Base-by-base conservation (phyloP, 129 eudicot species). In the Arctium minus region DNA sequence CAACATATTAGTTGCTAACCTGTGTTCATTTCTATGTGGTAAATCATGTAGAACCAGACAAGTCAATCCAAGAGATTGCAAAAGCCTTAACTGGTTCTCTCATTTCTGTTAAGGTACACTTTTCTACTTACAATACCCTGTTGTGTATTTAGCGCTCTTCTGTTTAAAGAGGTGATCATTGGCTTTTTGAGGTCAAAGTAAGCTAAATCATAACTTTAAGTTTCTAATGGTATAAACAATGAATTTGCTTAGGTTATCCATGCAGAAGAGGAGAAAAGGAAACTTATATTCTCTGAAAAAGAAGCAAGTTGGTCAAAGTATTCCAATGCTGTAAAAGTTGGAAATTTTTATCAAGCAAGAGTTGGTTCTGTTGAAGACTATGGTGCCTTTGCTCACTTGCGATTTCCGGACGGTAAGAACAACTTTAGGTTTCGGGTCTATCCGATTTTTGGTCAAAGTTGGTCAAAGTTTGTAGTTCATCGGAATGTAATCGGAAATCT, bases 351-450 rank as follows among this genome's bases (percentile, higher is more conserved):
- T 74, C 86, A 96, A 44, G 97, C 87, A 72, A 90, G 79, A 87
- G 94, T 93, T 46, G 96, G 97, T 50, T 70, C 91, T 1, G 91
- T 96, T 18, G 96, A 93, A 88, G 96, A 92, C 74, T 96, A 89
- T 73, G 98, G 99, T 82, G 99, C 99, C 85, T 92, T 96, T 60
- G 84, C 93, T 83, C 94, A 96, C 86, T 86, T 96, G 62, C 93
- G 83, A 68, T 90, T 93, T 72, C 88, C 94, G 75, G 98, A 93
- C 81, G 99, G 99, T 91, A 88, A 73, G 36, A 39, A 74, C 38
- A 40, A 31, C 12, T 12, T 42, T 46, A 73, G 46, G 46, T 33
- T 62, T 46, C 2, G 33, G 33, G 74, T 62, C 68, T 48, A 67
- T 82, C 36, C 0, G 18, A 44, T n/a, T 46, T 60, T 60, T 5